Evolutionary conservation across 495 filamentous ascomycete genomes (phyloP).

Genomic region (Daldinia concentrica): DNA sequence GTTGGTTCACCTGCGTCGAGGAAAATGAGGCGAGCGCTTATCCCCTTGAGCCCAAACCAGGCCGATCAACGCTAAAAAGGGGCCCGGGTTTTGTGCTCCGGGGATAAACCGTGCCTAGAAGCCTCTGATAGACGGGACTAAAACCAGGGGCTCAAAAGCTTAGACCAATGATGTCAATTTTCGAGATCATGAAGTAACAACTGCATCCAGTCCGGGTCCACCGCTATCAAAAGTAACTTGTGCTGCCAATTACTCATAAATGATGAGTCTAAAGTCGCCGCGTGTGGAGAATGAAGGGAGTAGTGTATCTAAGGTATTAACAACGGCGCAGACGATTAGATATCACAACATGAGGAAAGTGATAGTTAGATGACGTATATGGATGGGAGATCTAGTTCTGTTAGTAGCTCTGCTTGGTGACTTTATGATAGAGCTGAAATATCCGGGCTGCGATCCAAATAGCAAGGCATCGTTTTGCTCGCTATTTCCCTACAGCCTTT

Average conservation of each 20-base stretch:
- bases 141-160: slow-evolving; percentile 2
- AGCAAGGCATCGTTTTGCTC: too few species aligned
- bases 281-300: not conserved
- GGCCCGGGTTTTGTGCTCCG: slow-evolving; percentile 2
- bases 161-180: slow-evolving; percentile 2
- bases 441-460: not conserved
- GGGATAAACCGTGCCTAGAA: slow-evolving; percentile 9
- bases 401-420: not conserved
- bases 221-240: not conserved
- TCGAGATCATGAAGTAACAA: slow-evolving; percentile 1
- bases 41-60: slow-evolving; percentile 22
- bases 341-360: not conserved
- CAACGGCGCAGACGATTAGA: not conserved
- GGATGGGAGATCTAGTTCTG: too few species aligned
- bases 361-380: not conserved
- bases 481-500: too few species aligned
- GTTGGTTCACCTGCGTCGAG: not conserved
- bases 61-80: slow-evolving; percentile 15
- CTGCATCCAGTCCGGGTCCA: not conserved
- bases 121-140: not conserved
- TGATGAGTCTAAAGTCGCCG: not conserved
- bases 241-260: not conserved
- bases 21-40: slow-evolving; percentile 18
- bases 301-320: not conserved
- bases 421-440: not conserved